Conservation (phyloP, 306 rosid species). For the Carpinus fangiana region DNA sequence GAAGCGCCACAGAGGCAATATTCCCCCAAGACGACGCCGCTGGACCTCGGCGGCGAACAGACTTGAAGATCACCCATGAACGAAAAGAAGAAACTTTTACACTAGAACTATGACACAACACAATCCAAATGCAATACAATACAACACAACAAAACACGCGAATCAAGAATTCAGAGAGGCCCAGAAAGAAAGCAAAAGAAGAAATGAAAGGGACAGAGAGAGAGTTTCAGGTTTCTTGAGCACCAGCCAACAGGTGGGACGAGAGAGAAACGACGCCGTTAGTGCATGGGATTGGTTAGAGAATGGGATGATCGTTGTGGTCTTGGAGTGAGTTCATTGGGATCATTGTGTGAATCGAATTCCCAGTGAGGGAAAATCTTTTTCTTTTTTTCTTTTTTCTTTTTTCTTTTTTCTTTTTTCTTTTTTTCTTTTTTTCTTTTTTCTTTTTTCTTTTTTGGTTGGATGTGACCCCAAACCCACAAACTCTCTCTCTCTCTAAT, state of each 20-base stretch:
- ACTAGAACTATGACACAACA: neutral
- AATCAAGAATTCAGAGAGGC: neutral
- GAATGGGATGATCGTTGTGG: neutral
- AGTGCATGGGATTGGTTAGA: neutral
- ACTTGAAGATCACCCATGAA: constrained; percentile 20
- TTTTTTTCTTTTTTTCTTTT: no score
- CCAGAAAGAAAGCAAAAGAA: neutral
- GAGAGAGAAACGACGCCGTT: neutral
- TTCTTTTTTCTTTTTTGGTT: no score
- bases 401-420: no score
- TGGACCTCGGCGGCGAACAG: constrained; percentile 7
- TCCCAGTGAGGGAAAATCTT: neutral
- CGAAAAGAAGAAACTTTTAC: neutral
- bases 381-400: no score
- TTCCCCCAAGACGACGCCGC: constrained; percentile 6
- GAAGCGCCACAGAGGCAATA: constrained; percentile 5
- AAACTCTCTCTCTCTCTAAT: no score
- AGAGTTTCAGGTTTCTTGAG: neutral
- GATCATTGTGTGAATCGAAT: neutral
- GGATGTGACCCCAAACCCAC: no score
- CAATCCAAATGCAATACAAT: neutral
- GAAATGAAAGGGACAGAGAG: neutral
- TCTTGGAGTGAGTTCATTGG: neutral
- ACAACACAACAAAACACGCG: neutral
- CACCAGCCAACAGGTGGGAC: neutral